Percentiles rank a stretch among this genome's conserved stretches.
These are phyloP conservation scores for Raddia distichophylla DNA, from an alignment of 176 grass and related monocot species.

Conservation along the genomic window DNA sequence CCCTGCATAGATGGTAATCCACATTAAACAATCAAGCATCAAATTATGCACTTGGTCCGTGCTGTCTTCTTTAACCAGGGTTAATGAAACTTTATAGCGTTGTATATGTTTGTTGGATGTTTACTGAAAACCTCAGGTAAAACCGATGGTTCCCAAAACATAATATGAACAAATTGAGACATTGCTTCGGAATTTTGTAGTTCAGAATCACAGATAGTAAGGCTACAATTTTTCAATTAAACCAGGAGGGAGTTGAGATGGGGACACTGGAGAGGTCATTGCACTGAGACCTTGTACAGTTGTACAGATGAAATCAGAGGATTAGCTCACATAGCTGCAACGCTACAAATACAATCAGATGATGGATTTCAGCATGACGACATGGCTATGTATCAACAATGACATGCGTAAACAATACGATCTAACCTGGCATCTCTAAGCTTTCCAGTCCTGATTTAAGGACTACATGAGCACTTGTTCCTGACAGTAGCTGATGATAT, in stretches of 20 bases:
- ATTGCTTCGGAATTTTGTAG: background rate
- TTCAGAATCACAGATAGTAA: background rate
- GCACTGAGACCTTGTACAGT: background rate
- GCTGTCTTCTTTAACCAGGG: constrained; percentile 16
- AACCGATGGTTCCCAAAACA: background rate
- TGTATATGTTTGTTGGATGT: background rate
- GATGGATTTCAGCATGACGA: background rate
- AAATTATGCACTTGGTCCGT: background rate
- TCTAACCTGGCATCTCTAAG: background rate
- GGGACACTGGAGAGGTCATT: background rate
- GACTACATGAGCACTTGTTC: background rate
- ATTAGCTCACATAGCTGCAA: background rate
- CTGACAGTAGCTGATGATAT: background rate
- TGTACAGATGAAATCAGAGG: background rate
- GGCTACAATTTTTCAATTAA: background rate
- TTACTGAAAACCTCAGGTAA: background rate
- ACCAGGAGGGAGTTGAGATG: too few relatives aligned
- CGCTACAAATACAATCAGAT: background rate
- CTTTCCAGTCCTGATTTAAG: constrained; percentile 16
- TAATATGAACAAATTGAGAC: background rate
- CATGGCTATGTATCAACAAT: background rate
- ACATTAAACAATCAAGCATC: constrained; percentile 18
- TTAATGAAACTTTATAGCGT: background rate
- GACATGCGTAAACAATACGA: background rate
- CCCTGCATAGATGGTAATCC: background rate